Evolutionary conservation across 495 filamentous ascomycete species (phyloP).

Genomic region (Jackrogersella multiformis): DNA sequence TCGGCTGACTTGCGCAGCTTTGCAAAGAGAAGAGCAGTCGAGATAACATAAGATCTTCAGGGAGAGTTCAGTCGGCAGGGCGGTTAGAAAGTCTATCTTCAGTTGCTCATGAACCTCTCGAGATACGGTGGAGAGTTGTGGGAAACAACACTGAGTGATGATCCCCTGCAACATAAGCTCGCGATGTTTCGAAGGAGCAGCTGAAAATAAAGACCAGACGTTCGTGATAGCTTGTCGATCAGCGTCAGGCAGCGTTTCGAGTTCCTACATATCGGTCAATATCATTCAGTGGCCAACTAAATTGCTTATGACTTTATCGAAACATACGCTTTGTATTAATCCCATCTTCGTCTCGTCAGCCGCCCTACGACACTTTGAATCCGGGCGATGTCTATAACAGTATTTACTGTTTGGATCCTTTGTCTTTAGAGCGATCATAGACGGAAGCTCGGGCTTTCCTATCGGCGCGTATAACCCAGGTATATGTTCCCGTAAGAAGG

Average conservation of each 20-base stretch:
- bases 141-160: conserved; percentile 94
- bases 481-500: conserved; percentile 87
- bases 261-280: conserved; percentile 62
- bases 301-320: neutral
- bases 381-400: conserved; percentile 95
- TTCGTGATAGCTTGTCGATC: conserved; percentile 95
- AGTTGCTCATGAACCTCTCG: conserved; percentile 87
- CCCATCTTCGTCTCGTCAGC: conserved; percentile 97
- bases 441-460: conserved; percentile 55
- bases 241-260: conserved; percentile 79
- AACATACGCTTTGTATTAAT: conserved; percentile 81
- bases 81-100: conserved; percentile 91
- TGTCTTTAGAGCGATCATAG: conserved; percentile 50
- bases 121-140: conserved; percentile 92
- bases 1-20: conserved; percentile 92
- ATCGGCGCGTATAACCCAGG: conserved; percentile 81
- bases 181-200: conserved; percentile 90
- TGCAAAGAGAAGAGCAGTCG: conserved; percentile 95
- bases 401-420: conserved; percentile 83
- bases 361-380: conserved; percentile 90
- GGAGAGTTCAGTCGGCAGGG: conserved; percentile 87
- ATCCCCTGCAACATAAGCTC: conserved; percentile 96
- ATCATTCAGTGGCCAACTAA: neutral
- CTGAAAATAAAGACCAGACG: conserved; percentile 97
- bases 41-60: conserved; percentile 93